Evolutionary conservation across 129 eudicot species (phyloP).

Genomic region (Arctium minus): DNA sequence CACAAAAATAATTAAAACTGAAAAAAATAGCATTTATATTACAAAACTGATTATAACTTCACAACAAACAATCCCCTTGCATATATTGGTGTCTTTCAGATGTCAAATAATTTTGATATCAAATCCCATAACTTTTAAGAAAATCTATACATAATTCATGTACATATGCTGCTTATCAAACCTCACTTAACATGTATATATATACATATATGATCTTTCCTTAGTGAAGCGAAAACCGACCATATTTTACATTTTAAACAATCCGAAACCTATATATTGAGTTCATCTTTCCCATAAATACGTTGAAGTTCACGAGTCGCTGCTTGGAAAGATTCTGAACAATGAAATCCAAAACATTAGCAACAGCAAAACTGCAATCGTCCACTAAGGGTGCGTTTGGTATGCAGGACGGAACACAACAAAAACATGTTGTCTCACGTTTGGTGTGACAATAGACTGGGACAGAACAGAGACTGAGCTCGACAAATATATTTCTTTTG

Average conservation of each 20-base stretch:
- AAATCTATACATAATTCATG: constrained; percentile 16
- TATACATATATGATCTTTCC: not conserved
- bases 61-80: not conserved
- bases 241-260: constrained; percentile 11
- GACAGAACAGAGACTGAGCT: too few relatives aligned
- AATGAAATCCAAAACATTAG: not conserved
- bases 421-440: not conserved
- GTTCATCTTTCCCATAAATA: constrained; percentile 77
- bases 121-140: not conserved
- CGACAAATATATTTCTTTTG: not conserved
- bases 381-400: not conserved
- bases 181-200: not conserved
- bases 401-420: not conserved
- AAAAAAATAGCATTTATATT: too few relatives aligned
- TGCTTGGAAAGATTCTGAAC: constrained; percentile 75
- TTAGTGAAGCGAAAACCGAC: not conserved
- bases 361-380: not conserved
- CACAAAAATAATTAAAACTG: too few relatives aligned
- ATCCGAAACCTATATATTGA: constrained; percentile 34
- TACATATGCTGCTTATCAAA: not conserved
- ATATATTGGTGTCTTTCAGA: not conserved
- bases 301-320: constrained; percentile 93
- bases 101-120: not conserved
- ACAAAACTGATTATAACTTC: not conserved
- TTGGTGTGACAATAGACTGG: not conserved